Conservation (phyloP, 768 basidiomycete species). For the Rhizopogon vinicolor region DNA sequence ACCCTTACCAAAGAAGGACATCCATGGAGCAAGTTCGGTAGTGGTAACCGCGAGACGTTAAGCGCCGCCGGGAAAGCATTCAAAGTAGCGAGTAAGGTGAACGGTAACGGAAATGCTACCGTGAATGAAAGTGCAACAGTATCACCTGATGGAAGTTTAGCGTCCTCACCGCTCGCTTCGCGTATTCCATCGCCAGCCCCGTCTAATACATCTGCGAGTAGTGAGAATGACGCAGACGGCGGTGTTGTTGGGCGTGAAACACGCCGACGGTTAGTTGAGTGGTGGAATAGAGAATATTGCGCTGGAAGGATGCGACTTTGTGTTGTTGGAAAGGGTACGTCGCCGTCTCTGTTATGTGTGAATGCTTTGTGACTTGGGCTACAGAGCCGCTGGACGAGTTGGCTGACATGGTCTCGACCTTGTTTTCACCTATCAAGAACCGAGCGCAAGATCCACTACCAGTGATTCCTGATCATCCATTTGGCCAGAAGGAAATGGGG, state of each 20-base stretch:
- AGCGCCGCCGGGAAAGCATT: constrained; percentile 55
- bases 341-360: neutral
- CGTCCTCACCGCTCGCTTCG: constrained; percentile 46
- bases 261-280: constrained; percentile 73
- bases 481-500: constrained; percentile 65
- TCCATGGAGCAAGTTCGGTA: constrained; percentile 90
- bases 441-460: constrained; percentile 57
- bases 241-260: constrained; percentile 77
- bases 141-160: constrained; percentile 16
- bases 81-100: constrained; percentile 44
- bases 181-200: constrained; percentile 56
- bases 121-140: neutral
- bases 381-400: constrained; percentile 76
- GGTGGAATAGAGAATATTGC: constrained; percentile 82
- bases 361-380: constrained; percentile 2
- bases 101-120: constrained; percentile 19
- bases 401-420: constrained; percentile 49
- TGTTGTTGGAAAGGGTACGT: constrained; percentile 71
- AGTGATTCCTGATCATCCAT: constrained; percentile 68
- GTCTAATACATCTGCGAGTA: constrained; percentile 47
- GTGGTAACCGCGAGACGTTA: constrained; percentile 74
- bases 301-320: constrained; percentile 80
- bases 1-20: constrained; percentile 75
- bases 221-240: constrained; percentile 68
- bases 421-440: constrained; percentile 73